phyloP scores from a whole-genome alignment of 352 stramenopile species.

The Globisporangium radiosum region DNA sequence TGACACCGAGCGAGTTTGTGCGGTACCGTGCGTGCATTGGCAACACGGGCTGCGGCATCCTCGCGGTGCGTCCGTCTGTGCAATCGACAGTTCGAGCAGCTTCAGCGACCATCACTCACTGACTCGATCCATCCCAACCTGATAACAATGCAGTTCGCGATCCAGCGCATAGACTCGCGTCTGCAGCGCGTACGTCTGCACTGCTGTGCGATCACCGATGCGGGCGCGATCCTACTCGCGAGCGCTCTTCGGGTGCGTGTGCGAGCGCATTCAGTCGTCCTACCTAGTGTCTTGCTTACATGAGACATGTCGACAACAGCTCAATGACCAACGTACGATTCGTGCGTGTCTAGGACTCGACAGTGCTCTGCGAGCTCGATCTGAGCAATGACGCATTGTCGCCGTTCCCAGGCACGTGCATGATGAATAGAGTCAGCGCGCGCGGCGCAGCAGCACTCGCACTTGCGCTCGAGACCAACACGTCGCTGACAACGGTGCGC shows the following conservation, averaged over 20 bases:
- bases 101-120: background rate
- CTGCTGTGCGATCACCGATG: constrained; percentile 36
- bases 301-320: background rate
- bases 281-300: too few relatives aligned
- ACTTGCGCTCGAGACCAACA: constrained; percentile 24
- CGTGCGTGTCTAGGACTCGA: constrained; percentile 2
- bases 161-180: constrained; percentile 10
- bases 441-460: constrained; percentile 21
- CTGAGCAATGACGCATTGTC: constrained; percentile 30
- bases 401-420: constrained; percentile 12
- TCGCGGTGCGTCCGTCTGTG: constrained; percentile 9
- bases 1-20: constrained; percentile 8
- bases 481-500: constrained; percentile 11
- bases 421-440: constrained; percentile 29
- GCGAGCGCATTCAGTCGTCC: background rate
- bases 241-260: constrained; percentile 25
- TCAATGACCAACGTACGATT: background rate
- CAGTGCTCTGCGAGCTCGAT: constrained; percentile 20
- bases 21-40: constrained; percentile 14
- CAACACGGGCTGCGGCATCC: constrained; percentile 18
- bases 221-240: constrained; percentile 34
- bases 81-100: background rate
- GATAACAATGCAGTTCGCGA: constrained; percentile 11
- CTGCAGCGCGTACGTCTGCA: constrained; percentile 23
- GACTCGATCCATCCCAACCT: background rate